Conservation (phyloP, 768 basidiomycete genomes). For the Mycena kentingensis region DNA sequence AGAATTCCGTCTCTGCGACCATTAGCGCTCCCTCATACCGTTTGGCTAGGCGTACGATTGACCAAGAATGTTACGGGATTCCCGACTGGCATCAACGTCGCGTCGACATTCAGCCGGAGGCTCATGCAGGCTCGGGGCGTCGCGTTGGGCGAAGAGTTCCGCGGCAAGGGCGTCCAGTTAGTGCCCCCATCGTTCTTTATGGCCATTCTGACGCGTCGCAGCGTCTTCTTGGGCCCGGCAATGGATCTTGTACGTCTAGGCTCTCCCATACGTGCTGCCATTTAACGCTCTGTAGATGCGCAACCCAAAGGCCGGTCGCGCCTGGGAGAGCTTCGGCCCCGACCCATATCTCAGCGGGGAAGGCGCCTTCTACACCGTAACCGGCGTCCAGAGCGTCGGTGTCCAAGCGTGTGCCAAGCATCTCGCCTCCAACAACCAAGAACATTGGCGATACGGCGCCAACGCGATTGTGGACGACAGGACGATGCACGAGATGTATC, state of each 20-base stretch:
- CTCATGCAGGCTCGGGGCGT: conserved; percentile 62
- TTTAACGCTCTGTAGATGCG: conserved; percentile 40
- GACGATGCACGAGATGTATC: conserved; percentile 54
- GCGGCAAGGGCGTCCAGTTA: conserved; percentile 62
- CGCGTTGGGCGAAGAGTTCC: conserved; percentile 66
- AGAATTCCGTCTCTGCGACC: too few species aligned
- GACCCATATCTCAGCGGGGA: conserved; percentile 68
- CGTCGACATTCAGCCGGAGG: conserved; percentile 55
- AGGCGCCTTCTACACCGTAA: conserved; percentile 58
- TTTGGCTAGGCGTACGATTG: conserved; percentile 36
- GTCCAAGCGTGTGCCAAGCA: conserved; percentile 62
- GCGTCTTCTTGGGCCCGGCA: conserved; percentile 52
- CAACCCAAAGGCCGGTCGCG: conserved; percentile 51
- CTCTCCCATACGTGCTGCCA: background rate
- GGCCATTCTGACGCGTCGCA: conserved; percentile 17
- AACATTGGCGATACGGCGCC: conserved; percentile 51
- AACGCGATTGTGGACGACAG: conserved; percentile 56
- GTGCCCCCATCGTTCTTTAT: conserved; percentile 1
- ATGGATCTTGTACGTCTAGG: conserved; percentile 50
- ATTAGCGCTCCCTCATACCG: too few species aligned
- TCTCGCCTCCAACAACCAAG: conserved; percentile 49
- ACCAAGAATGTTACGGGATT: conserved; percentile 48
- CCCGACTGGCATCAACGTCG: conserved; percentile 59
- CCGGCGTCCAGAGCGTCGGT: conserved; percentile 58
- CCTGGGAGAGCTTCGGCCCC: conserved; percentile 54